Evolutionary conservation across 495 filamentous ascomycete genomes (phyloP), one percentile per base, ranked within the genome.

Genomic region (Neurospora hispaniola): DNA sequence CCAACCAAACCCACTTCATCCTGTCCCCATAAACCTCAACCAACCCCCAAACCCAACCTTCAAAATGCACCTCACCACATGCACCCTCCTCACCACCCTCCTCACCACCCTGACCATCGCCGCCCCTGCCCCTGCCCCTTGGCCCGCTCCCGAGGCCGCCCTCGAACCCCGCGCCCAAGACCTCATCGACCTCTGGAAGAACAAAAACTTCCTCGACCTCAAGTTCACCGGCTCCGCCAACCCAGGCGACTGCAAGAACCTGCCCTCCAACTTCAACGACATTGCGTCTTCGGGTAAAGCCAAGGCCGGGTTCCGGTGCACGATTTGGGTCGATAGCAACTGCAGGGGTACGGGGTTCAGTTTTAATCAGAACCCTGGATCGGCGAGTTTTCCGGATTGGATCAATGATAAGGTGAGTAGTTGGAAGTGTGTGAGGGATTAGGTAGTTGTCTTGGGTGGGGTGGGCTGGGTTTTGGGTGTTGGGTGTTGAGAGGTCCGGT

Each of bases 151-250:
- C 54, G 23, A 72, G 20, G 1, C 72, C n/a, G n/a, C 69, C 48
- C 35, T 46, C 20, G 14, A 9, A 40, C 59, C 70, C 10, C 59
- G 40, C 31, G 41, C 71, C 39, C 10, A 39, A 44, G 38, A 48
- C 23, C 76, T 78, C 43, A 74, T 75, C 70, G 75, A 78, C 70
- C 62, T 73, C 68, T 79, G 69, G 70, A 69, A 44, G 48, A 72
- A 73, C 75, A 83, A 83, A 43, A 80, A 84, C 70, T 88, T 86
- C 82, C 87, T 86, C 69, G 85, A 82, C 39, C 79, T 89, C 70
- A 89, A 76, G 48, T 76, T 71, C 76, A 78, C 76, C 18, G 76
- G 76, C 46, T 27, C 20, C 23, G 71, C 46, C 54, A 69, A 73
- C 14, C 31, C 68, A 0, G 76, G 73, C 43, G 69, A 68, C 27